Evolutionary conservation across 805 yeast species (phyloP).

Genomic region (Candida argentea): DNA sequence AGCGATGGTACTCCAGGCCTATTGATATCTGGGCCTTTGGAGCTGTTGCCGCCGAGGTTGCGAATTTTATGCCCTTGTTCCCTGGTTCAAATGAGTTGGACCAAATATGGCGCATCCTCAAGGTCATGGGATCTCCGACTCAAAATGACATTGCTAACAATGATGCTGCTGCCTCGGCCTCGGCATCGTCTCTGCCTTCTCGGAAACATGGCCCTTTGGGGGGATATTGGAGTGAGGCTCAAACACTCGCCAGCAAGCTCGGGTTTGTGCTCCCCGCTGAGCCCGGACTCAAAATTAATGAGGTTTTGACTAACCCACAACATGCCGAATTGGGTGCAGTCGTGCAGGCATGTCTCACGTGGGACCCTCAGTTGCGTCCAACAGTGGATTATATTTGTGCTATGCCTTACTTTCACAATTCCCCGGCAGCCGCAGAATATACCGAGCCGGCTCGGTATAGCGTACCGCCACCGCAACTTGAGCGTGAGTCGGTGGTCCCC

Average conservation of each 20-base stretch:
- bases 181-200: no score
- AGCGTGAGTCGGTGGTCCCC: no score
- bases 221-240: constrained; percentile 66
- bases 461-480: no score
- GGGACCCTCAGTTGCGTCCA: constrained; percentile 71
- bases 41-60: constrained; percentile 63
- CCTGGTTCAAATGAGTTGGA: constrained; percentile 77
- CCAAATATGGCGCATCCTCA: constrained; percentile 61
- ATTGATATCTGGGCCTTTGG: constrained; percentile 87
- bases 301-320: constrained; percentile 36
- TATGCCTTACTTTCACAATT: constrained; percentile 45
- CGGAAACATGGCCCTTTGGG: constrained; percentile 47
- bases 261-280: constrained; percentile 49
- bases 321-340: constrained; percentile 30
- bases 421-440: constrained; percentile 9
- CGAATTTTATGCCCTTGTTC: constrained; percentile 66
- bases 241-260: constrained; percentile 36
- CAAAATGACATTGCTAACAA: constrained; percentile 7
- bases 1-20: constrained; percentile 52
- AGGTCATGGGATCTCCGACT: constrained; percentile 66
- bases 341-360: constrained; percentile 45
- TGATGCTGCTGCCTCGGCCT: constrained; percentile 8
- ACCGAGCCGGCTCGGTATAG: constrained; percentile 1
- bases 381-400: constrained; percentile 38
- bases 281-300: constrained; percentile 39